Conservation (phyloP, 768 basidiomycete species). For the Chlorophyllum brunneum region DNA sequence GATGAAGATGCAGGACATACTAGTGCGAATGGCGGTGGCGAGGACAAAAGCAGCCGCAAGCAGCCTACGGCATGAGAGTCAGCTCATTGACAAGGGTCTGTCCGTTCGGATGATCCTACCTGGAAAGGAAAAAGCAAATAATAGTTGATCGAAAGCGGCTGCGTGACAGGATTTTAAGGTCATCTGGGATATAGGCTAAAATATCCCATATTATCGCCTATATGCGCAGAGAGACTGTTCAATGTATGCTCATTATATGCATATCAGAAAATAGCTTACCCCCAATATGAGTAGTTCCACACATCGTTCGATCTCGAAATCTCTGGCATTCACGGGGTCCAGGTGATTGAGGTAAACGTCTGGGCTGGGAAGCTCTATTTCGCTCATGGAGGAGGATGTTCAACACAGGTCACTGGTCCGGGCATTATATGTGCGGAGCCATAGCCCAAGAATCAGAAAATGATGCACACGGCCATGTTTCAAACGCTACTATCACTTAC, state of each 20-base stretch:
- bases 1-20: not conserved
- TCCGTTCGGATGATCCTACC: not conserved
- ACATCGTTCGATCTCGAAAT: not conserved
- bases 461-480: too few species aligned
- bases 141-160: not conserved
- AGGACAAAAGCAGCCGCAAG: not conserved
- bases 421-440: too few species aligned
- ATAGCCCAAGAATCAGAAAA: too few species aligned
- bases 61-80: not conserved
- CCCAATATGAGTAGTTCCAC: not conserved
- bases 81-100: not conserved
- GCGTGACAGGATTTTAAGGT: not conserved
- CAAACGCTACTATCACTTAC: too few species aligned
- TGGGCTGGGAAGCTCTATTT: not conserved
- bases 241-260: too few species aligned
- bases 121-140: not conserved
- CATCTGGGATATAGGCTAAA: not conserved
- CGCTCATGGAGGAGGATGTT: too few species aligned
- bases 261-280: not conserved
- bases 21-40: not conserved
- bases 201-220: constrained; percentile 1
- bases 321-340: not conserved
- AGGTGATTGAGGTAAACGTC: not conserved
- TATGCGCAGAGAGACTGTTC: too few species aligned
- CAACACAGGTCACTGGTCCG: too few species aligned